phyloP scores from a whole-genome alignment of 169 alveolate genomes.

The Ichthyophthirius multifiliis region DNA sequence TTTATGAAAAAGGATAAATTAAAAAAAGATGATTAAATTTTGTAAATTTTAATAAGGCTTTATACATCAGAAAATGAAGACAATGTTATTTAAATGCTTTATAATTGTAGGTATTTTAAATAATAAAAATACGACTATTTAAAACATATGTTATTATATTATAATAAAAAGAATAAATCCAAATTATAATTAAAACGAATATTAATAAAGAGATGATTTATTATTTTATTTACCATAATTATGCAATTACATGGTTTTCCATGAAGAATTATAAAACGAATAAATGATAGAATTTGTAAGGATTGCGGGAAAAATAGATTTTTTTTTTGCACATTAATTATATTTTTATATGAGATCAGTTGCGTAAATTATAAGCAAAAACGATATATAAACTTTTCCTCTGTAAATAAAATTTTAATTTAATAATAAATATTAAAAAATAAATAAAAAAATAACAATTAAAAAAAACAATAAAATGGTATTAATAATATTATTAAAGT shows the following conservation, averaged over 20 bases:
- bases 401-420: background rate
- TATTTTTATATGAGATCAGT: conserved; percentile 26
- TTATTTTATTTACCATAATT: conserved; percentile 32
- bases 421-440: background rate
- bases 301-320: conserved; percentile 16
- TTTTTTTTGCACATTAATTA: conserved; percentile 22
- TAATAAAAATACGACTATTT: background rate
- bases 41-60: background rate
- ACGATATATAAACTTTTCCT: background rate
- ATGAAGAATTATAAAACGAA: background rate
- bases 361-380: conserved; percentile 1
- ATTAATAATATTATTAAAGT: background rate
- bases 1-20: background rate
- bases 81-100: background rate
- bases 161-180: background rate
- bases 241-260: conserved; percentile 8
- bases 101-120: conserved; percentile 11
- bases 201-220: conserved; percentile 29
- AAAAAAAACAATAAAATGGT: background rate
- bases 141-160: background rate
- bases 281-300: conserved; percentile 15
- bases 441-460: background rate
- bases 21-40: background rate
- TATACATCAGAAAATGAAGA: conserved; percentile 8
- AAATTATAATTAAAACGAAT: background rate